Evolutionary conservation across 164 flowering plant species (phyloP), one percentile per base, ranked within the genome.

Genomic region (Annona cherimola): DNA sequence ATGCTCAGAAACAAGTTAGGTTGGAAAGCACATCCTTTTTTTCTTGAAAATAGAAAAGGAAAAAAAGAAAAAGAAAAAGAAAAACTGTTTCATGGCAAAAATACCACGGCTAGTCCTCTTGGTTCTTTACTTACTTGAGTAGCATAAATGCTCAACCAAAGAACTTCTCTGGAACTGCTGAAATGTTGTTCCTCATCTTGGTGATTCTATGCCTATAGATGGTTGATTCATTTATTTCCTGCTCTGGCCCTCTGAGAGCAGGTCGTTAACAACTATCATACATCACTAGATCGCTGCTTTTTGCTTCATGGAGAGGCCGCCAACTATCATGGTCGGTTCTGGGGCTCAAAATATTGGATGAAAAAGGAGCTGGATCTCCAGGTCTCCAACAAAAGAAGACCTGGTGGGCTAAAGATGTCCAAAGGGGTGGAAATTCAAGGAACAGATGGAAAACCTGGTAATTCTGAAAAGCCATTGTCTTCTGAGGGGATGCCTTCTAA

Each of bases 311-410:
- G 81, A 39, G 50, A 69, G 60, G 76, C 69, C 62, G 59, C 71
- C 62, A 68, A 67, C 73, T 74, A 83, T 61, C 75, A 77, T 67
- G 43, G 67, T 45, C 76, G 77, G 61, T 82, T 87, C 75, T 75
- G 78, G 73, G 83, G 87, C 35, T 71, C 86, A 20, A 82, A 81
- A 43, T 68, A 71, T 43, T 79, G 82, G 82, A 78, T 84, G 19
- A 72, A 72, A 68, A 63, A 81, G 70, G 83, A 77, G 67, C 70
- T 87, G 1, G 76, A 79, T 42, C 26, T 75, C 67, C 54, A 42
- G 26, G 72, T 61, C 5, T 44, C 59, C 16, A 63, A 64, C 1
- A 71, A 50, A 50, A 50, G 74, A 45, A 83, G 73, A 69, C 55
- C 0, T 74, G 69, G 77, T 40, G 66, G 39, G 14, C 63, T 62